Base-by-base conservation (phyloP, 208 protist genomes). In the Acanthamoeba pearcei region DNA sequence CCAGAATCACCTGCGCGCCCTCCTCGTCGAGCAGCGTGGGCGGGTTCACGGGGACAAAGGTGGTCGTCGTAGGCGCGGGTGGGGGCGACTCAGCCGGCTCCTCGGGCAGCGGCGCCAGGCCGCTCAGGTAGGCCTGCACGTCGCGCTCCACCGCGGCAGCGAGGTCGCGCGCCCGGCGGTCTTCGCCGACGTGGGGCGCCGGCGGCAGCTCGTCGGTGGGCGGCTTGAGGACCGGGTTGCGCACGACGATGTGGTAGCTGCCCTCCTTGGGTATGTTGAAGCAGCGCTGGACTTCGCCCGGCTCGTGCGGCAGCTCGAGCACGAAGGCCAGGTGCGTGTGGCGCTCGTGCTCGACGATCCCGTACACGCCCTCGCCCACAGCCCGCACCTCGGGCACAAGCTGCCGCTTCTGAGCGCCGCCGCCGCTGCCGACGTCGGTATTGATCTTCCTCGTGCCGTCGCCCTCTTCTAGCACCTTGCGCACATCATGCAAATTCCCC, bases 191-290 rank as follows among this genome's bases (percentile, higher is more conserved):
- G 66, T 15, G 27, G 29, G 76, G 76, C 13, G 68, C 29, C 27
- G 46, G 42, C 38, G n/a, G 42, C 4, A 27, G 22, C 42, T 22
- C 46, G 42, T 85, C 35, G 10, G 15, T 51, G 76, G 17, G 38
- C 27, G 64, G 27, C 19, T 70, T 55, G 51, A 55, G 51, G 12
- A 55, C 64, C 13, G 72, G 72, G 38, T 85, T 57, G 22, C 76
- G 76, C 76, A 85, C 76, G 2, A 85, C 76, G 76, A 85, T 51
- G 49, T 85, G 76, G 29, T 85, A 85, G 76, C 42, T 57, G 17
- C 76, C 76, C 29, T 85, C 76, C 27, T 57, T 51, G 76, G 76
- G 76, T 13, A 85, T 85, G 76, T 85, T 85, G 49, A 85, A 85
- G 76, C 35, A 57, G 35, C 46, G 19, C 29, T 85, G 76, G 1